Base-by-base conservation (phyloP, 305 asterid species). In the Nicotiana rustica region DNA sequence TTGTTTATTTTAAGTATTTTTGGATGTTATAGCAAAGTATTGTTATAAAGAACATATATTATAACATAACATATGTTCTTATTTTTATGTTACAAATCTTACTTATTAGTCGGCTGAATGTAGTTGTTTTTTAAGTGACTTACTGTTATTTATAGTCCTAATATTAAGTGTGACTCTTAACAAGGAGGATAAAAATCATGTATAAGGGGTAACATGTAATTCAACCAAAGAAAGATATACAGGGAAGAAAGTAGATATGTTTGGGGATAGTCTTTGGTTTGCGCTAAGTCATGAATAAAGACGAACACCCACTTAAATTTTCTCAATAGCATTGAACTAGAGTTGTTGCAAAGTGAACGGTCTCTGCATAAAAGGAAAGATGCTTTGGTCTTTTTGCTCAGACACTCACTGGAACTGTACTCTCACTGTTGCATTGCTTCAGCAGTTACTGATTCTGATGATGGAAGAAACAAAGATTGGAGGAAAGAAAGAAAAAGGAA, bases 391-490 rank as follows among this genome's bases (percentile, higher is more conserved):
- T 67, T 75, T 49, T 60, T 59, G 33, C 59, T 31, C 62, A 66
- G 82, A 44, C 60, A 66, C 25, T 13, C 13, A 62, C 75, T 61
- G 75, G 49, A 79, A 79, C 82, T 76, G 85, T 78, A 73, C 79
- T 33, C 21, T 19, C 41, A 65, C 38, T 71, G 62, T 52, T 19
- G 17, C 25, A 8, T 75, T 75, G 5, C 64, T 15, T 49, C 79
- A 52, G 71, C 31, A 55, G 76, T 60, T 86, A 86, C 91, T 83
- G 91, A 88, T 86, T 88, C 83, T 83, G 80, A 86, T 83, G 90
- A 78, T 49, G 73, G 73, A 73, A 77, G 55, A 6, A 2, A n/a
- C 47, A 49, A n/a, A 19, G 10, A 19, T 73, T 67, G 76, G 25
- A 14, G 33, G 10, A 61, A 62, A 59, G 3, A 3, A 31, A n/a